Evolutionary conservation across 805 yeast species (phyloP), one percentile per base, ranked within the genome.

Genomic region (Ogataea pignaliae): DNA sequence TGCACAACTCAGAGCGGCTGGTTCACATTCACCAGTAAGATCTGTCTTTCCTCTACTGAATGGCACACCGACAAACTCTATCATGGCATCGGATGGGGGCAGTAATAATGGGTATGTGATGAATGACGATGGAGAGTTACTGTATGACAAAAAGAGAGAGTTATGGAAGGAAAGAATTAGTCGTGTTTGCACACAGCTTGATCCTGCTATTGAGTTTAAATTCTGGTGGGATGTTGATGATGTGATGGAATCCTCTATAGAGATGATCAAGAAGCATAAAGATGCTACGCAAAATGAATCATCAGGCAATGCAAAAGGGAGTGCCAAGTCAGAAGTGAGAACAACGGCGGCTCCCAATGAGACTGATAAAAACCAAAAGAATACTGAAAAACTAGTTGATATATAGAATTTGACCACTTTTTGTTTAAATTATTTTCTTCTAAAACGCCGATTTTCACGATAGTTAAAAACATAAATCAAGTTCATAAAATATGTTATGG

Each of bases 151-250:
- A 45, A 73, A 68, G 37, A 71, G 72, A 18, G 81, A 77, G 16
- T 52, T 66, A 15, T 83, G 90, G 90, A 72, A 71, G 43, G 64
- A 65, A 29, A 68, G 88, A 36, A 67, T 79, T 1, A 49, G 62
- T n/a, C 58, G 63, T 4, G 74, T 79, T 10, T 58, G 68, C 10
- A 55, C 61, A 38, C 61, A 58, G 43, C 59, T 76, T 16, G 78
- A 79, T 1, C 54, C 55, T 1, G 48, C 60, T 11, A 63, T 73
- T 10, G 57, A 62, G 14, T 59, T 76, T 43, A 61, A 62, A 38
- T 62, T 73, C 50, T 76, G 78, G 78, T 56, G 71, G 45, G 59
- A 64, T 30, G 72, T 72, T 2, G 50, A 53, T 6, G 76, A 71
- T 37, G 59, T 76, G 4, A 61, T 61, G 48, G 61, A 65, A 8